These are phyloP conservation scores for Veloporphyrellus conicus DNA, from an alignment of 1,284 basidiomycete species.

Conservation along the genomic window DNA sequence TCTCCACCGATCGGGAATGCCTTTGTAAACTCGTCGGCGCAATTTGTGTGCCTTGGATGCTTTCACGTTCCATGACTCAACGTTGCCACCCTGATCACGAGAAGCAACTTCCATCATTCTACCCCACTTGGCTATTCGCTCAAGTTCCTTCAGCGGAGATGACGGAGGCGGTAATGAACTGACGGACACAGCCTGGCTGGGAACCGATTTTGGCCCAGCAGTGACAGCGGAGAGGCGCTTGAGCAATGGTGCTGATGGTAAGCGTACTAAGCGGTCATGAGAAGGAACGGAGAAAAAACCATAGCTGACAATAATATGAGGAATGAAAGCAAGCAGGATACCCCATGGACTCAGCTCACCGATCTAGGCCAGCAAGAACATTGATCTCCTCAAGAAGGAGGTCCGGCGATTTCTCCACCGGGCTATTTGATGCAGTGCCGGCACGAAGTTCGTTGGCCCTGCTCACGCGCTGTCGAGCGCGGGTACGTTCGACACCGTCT, in stretches of 20 bases:
- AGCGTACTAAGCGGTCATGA: slow-evolving; percentile 71
- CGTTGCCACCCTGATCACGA: slow-evolving; percentile 74
- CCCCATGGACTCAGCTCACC: slow-evolving; percentile 48
- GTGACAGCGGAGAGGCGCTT: slow-evolving; percentile 54
- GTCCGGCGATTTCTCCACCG: slow-evolving; percentile 55
- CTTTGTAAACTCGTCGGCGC: slow-evolving; percentile 83
- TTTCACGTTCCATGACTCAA: slow-evolving; percentile 69
- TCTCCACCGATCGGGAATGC: slow-evolving; percentile 95
- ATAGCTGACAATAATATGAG: slow-evolving; percentile 51
- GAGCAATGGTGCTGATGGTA: slow-evolving; percentile 59
- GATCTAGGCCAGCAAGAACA: slow-evolving; percentile 70
- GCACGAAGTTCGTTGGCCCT: slow-evolving; percentile 56
- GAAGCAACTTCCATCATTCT: slow-evolving; percentile 73
- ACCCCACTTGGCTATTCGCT: slow-evolving; percentile 82
- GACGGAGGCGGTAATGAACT: slow-evolving; percentile 45
- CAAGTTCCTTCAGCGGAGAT: slow-evolving; percentile 58
- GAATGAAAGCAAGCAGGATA: slow-evolving; percentile 15
- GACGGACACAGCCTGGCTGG: slow-evolving; percentile 40
- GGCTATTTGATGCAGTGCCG: slow-evolving; percentile 51
- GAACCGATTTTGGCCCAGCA: slow-evolving; percentile 41
- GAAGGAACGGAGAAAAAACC: slow-evolving; percentile 77
- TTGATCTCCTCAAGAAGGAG: slow-evolving; percentile 62
- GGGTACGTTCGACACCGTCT: slow-evolving; percentile 88
- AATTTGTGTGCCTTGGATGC: slow-evolving; percentile 61
- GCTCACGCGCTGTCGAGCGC: slow-evolving; percentile 69